These are phyloP conservation scores for Didymellaceae sp. DNA, from an alignment of 2,329 filamentous ascomycete species.

Conservation along the genomic window DNA sequence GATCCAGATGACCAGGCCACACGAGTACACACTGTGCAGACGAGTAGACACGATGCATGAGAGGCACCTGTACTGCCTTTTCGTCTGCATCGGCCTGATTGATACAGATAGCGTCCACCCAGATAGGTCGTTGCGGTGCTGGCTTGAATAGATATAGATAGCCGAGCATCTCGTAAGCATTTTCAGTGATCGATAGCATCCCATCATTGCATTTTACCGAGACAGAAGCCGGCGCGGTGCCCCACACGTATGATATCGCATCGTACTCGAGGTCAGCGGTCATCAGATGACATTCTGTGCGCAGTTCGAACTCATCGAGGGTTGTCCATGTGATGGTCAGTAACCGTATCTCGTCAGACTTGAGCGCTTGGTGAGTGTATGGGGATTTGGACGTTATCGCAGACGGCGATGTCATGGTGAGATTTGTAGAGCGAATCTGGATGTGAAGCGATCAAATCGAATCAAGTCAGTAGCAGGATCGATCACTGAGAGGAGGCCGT, in stretches of 20 bases:
- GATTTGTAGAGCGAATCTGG: too few species aligned
- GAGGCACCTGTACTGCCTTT: conserved; percentile 7
- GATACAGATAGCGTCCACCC: conserved; percentile 14
- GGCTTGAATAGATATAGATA: background rate
- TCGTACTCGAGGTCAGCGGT: conserved; percentile 1
- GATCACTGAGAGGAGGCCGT: too few species aligned
- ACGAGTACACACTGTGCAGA: conserved; percentile 1
- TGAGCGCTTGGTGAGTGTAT: background rate
- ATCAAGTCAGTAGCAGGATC: too few species aligned
- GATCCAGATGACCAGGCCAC: background rate
- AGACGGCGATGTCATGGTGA: background rate
- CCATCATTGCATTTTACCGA: conserved; percentile 3
- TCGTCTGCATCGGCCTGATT: conserved; percentile 1
- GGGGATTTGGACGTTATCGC: background rate
- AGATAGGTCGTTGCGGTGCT: background rate
- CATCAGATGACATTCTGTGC: background rate
- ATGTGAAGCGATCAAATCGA: too few species aligned
- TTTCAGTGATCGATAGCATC: background rate
- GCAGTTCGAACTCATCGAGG: background rate
- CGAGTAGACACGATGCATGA: conserved; percentile 6
- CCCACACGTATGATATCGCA: conserved; percentile 14
- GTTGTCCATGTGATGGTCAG: conserved; percentile 1
- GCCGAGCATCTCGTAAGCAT: conserved; percentile 3
- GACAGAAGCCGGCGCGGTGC: conserved; percentile 1
- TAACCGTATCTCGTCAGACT: background rate